Percentiles rank a stretch among this genome's conserved stretches.
Conservation (phyloP, 1,284 basidiomycete genomes). For the Rhodofomes roseus region DNA sequence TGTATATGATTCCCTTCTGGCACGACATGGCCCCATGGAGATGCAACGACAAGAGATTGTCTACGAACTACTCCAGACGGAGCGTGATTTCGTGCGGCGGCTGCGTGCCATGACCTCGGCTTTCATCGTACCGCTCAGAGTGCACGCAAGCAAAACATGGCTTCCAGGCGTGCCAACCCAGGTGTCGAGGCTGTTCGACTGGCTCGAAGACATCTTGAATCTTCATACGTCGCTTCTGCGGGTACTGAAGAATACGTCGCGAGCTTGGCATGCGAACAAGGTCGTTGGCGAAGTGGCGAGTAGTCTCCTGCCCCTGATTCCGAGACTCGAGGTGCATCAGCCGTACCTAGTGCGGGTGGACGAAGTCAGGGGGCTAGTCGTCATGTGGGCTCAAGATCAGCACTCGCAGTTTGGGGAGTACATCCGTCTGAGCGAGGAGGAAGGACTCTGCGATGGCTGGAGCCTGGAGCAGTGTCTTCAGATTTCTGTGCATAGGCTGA, state of each 20-base stretch:
- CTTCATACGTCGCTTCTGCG: constrained; percentile 65
- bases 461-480: constrained; percentile 64
- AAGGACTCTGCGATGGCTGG: constrained; percentile 53
- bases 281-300: constrained; percentile 53
- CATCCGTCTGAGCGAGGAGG: constrained; percentile 66
- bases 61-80: constrained; percentile 63
- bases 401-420: constrained; percentile 77
- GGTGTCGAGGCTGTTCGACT: constrained; percentile 73
- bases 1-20: constrained; percentile 22
- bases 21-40: constrained; percentile 43
- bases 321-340: constrained; percentile 76
- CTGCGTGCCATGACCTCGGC: constrained; percentile 61
- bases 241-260: constrained; percentile 39
- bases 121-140: constrained; percentile 75
- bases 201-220: constrained; percentile 80
- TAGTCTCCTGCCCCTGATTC: constrained; percentile 55
- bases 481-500: constrained; percentile 73
- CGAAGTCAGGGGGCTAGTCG: constrained; percentile 51
- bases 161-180: constrained; percentile 72
- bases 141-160: constrained; percentile 66
- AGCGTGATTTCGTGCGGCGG: constrained; percentile 64
- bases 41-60: constrained; percentile 66
- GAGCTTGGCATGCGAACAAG: constrained; percentile 17
- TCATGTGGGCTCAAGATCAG: constrained; percentile 10
- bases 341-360: constrained; percentile 79